Conservation (phyloP, 2,329 filamentous ascomycete genomes). For the Penicillium sp. region DNA sequence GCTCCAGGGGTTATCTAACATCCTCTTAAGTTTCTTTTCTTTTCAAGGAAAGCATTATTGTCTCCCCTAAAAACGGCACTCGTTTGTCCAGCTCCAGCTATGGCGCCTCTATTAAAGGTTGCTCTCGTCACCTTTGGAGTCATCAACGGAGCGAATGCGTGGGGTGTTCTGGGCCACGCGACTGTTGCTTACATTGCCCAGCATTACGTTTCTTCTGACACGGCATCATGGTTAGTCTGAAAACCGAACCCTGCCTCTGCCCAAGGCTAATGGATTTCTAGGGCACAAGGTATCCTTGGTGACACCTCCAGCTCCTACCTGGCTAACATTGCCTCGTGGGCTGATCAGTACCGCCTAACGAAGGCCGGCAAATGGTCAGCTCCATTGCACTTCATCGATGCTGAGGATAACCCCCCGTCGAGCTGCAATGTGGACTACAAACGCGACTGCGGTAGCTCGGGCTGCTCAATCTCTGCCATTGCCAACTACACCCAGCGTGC, state of each 20-base stretch:
- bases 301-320: slow-evolving; percentile 48
- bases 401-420: slow-evolving; percentile 47
- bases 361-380: slow-evolving; percentile 49
- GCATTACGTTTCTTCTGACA: slow-evolving; percentile 45
- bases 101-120: slow-evolving; percentile 11
- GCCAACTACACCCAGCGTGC: slow-evolving; percentile 47
- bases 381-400: slow-evolving; percentile 53
- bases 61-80: neutral
- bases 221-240: slow-evolving; percentile 39
- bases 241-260: neutral
- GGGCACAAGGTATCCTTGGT: slow-evolving; percentile 43
- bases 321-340: slow-evolving; percentile 54
- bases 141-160: slow-evolving; percentile 36
- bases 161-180: slow-evolving; percentile 55
- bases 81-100: neutral
- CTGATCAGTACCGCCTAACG: slow-evolving; percentile 52
- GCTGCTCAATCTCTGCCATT: slow-evolving; percentile 55
- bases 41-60: neutral
- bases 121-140: slow-evolving; percentile 10
- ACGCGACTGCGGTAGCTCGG: slow-evolving; percentile 51
- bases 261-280: slow-evolving; percentile 4
- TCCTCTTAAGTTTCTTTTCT: neutral
- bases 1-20: neutral
- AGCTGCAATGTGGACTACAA: slow-evolving; percentile 50
- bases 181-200: slow-evolving; percentile 57